Evolutionary conservation across 2,329 filamentous ascomycete genomes (phyloP).

Genomic region (Cadophora sp.): DNA sequence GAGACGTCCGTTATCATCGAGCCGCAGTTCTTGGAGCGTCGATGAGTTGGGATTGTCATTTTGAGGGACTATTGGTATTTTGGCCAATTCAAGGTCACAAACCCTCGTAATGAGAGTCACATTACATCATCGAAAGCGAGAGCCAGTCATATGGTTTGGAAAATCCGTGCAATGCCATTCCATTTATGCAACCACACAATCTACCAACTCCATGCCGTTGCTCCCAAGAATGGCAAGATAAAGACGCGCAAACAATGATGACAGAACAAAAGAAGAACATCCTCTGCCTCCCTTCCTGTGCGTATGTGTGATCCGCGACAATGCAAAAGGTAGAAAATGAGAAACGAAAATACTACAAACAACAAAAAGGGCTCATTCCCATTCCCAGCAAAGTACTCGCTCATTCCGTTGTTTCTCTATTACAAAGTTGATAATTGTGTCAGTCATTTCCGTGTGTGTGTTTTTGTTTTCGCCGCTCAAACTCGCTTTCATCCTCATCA

Average conservation of each 20-base stretch:
- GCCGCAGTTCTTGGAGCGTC: too few relatives aligned
- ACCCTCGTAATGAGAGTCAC: not conserved
- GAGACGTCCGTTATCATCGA: too few relatives aligned
- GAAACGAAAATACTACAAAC: conserved; percentile 1
- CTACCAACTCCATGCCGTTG: conserved; percentile 15
- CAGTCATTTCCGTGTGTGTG: not conserved
- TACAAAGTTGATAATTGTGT: conserved; percentile 11
- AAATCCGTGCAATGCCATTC: conserved; percentile 10
- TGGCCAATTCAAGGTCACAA: not conserved
- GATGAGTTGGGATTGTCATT: too few relatives aligned
- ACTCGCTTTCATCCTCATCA: conserved; percentile 13
- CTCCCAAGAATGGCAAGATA: not conserved
- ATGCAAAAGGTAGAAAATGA: not conserved
- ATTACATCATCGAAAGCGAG: not conserved
- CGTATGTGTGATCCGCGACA: not conserved
- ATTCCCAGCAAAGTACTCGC: not conserved
- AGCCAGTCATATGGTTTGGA: not conserved
- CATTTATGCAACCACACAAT: conserved; percentile 17
- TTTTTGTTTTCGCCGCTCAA: conserved; percentile 8
- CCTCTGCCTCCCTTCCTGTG: not conserved
- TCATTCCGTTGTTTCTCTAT: conserved; percentile 8
- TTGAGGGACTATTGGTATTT: too few relatives aligned
- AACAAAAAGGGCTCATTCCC: conserved; percentile 9
- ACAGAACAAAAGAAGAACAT: not conserved
- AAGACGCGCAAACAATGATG: not conserved